These are phyloP conservation scores for Fennellomyces sp. DNA, from an alignment of 371 early-diverging fungal genomes.

Conservation along the genomic window DNA sequence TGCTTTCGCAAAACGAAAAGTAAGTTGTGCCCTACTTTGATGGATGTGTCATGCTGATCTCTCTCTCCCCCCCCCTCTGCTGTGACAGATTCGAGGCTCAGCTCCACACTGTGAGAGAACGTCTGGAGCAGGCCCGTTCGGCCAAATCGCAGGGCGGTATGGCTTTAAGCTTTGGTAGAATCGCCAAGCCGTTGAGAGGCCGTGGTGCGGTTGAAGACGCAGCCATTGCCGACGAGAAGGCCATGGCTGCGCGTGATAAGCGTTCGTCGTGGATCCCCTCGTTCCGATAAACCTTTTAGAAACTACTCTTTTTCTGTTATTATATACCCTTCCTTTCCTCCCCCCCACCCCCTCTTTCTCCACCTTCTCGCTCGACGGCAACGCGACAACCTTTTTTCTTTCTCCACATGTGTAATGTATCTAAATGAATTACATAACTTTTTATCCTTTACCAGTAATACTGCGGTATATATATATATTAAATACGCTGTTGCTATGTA, in stretches of 20 bases:
- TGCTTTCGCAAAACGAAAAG: slow-evolving; percentile 81
- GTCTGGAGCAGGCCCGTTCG: slow-evolving; percentile 74
- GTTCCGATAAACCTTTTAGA: slow-evolving; percentile 22
- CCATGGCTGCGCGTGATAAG: slow-evolving; percentile 22
- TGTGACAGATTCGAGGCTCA: slow-evolving; percentile 70
- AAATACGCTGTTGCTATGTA: background rate
- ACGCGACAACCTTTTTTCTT: too few relatives aligned
- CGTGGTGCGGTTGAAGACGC: slow-evolving; percentile 50
- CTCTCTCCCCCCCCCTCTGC: slow-evolving; percentile 16
- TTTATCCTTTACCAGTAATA: background rate
- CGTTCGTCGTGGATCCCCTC: slow-evolving; percentile 41
- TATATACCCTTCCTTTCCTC: background rate
- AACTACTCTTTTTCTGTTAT: background rate
- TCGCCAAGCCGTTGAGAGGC: slow-evolving; percentile 94
- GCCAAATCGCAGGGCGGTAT: slow-evolving; percentile 58
- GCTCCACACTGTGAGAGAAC: slow-evolving; percentile 76
- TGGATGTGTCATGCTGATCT: too few relatives aligned
- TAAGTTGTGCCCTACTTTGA: too few relatives aligned
- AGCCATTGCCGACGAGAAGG: background rate
- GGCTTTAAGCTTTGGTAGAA: slow-evolving; percentile 80
- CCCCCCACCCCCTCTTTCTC: background rate
- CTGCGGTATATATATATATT: slow-evolving; percentile 1
- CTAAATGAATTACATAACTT: background rate
- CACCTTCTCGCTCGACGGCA: background rate
- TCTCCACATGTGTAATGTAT: background rate